A percentile compares a stretch with the other conserved stretches of the same genome.
phyloP scores from a whole-genome alignment of 176 grass and related monocot genomes.

The Thalia dealbata region DNA sequence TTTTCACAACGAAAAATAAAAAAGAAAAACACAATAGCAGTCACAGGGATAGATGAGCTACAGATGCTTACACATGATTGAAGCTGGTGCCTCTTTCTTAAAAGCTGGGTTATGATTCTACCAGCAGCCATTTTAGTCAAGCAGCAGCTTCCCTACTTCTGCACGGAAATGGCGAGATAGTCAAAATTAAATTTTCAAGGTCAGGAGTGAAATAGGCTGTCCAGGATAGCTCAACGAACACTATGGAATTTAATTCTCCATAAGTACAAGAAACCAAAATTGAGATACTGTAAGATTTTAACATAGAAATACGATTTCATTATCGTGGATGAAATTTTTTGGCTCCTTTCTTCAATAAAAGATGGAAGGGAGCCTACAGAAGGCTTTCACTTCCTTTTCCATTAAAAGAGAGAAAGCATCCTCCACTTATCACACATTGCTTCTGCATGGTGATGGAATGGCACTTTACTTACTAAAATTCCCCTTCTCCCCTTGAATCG shows the following conservation, averaged over 20 bases:
- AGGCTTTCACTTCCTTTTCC: no score
- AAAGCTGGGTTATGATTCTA: conserved; percentile 13
- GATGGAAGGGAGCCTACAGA: no score
- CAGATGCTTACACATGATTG: conserved; percentile 20
- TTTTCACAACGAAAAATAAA: neutral
- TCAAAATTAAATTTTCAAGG: neutral
- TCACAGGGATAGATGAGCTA: neutral
- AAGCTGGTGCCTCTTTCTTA: conserved; percentile 6
- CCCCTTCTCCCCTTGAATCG: no score
- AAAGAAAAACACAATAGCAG: neutral
- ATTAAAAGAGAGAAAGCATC: no score
- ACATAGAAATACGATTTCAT: no score
- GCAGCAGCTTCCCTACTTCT: neutral
- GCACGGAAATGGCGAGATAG: neutral
- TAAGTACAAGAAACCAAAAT: neutral
- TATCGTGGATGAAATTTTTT: no score
- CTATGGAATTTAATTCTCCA: neutral
- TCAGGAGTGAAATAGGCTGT: neutral
- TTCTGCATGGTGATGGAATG: no score
- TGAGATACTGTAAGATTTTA: neutral
- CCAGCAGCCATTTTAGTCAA: conserved; percentile 8
- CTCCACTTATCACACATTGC: no score
- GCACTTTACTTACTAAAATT: no score
- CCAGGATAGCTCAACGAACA: neutral
- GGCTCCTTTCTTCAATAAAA: no score